These are phyloP conservation scores for Carex myosuroides DNA, from an alignment of 176 grass and related monocot species.

Conservation along the genomic window DNA sequence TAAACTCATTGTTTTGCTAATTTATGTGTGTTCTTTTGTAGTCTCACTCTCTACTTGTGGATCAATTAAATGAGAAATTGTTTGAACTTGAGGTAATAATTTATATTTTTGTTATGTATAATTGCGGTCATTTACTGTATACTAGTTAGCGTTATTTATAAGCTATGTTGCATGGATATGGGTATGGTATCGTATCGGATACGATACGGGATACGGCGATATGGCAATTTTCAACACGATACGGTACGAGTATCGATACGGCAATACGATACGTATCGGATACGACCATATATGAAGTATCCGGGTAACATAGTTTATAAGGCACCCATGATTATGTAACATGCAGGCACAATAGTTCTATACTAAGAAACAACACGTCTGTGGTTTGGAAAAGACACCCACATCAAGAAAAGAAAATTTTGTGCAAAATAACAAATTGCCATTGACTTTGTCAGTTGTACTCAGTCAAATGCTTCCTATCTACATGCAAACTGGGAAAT, in stretches of 20 bases:
- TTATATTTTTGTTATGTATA: constrained; percentile 3
- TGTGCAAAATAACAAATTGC: not conserved
- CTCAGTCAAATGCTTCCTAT: not conserved
- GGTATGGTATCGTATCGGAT: too few species aligned
- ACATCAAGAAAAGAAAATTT: not conserved
- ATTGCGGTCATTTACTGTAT: not conserved
- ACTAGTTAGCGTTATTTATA: not conserved
- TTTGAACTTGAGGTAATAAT: constrained; percentile 93
- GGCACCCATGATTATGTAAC: not conserved
- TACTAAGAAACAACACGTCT: constrained; percentile 4
- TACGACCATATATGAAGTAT: too few species aligned
- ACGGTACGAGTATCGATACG: too few species aligned
- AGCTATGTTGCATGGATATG: too few species aligned
- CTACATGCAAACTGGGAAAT: not conserved
- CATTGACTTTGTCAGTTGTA: not conserved
- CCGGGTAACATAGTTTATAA: not conserved
- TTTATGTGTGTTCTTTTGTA: constrained; percentile 42
- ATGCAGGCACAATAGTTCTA: not conserved
- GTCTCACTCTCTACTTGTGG: constrained; percentile 72
- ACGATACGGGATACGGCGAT: too few species aligned
- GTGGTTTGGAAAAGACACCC: not conserved
- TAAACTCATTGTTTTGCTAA: constrained; percentile 23
- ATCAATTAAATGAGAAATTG: constrained; percentile 89
- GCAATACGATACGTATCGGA: too few species aligned
- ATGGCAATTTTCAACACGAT: too few species aligned